Evolutionary conservation across 768 basidiomycete genomes (phyloP).

Genomic region (Rhodotorula paludigena): DNA sequence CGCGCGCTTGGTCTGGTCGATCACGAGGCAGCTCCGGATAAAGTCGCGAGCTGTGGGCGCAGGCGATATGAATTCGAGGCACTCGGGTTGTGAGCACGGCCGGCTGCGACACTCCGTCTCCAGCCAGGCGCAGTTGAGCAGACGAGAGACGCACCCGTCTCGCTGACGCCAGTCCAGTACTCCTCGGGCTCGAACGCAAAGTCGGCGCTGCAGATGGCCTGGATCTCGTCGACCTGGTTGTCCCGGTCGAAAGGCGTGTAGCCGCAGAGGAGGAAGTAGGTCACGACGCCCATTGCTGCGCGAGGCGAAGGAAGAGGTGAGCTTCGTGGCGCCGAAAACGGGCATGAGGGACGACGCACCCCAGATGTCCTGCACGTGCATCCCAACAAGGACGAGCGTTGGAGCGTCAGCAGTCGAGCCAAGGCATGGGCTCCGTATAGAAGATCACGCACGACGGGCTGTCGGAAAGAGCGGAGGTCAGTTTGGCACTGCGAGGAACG

Average conservation of each 20-base stretch:
- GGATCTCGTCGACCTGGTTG: slow-evolving; percentile 71
- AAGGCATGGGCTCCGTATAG: too few relatives aligned
- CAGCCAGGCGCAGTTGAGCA: background rate
- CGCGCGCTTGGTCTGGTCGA: slow-evolving; percentile 73
- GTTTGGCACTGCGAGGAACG: too few relatives aligned
- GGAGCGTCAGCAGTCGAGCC: too few relatives aligned
- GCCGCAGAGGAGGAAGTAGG: slow-evolving; percentile 87
- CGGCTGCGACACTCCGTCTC: too few relatives aligned
- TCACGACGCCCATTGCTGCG: slow-evolving; percentile 83
- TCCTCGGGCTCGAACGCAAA: slow-evolving; percentile 80
- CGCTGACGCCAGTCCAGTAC: slow-evolving; percentile 72
- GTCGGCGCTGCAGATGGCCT: slow-evolving; percentile 88
- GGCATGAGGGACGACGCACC: background rate
- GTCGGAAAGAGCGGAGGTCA: background rate
- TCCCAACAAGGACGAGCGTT: too few relatives aligned
- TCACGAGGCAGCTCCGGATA: slow-evolving; percentile 72
- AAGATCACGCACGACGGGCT: slow-evolving; percentile 1
- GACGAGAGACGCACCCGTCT: slow-evolving; percentile 13
- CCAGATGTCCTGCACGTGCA: slow-evolving; percentile 2
- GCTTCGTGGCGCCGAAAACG: too few relatives aligned
- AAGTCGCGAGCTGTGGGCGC: slow-evolving; percentile 72
- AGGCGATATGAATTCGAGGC: background rate
- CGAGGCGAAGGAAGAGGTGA: slow-evolving; percentile 70
- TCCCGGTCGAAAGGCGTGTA: slow-evolving; percentile 96
- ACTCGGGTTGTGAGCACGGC: background rate